Base-by-base conservation (phyloP, 768 basidiomycete genomes). In the Kwoniella shandongensis region DNA sequence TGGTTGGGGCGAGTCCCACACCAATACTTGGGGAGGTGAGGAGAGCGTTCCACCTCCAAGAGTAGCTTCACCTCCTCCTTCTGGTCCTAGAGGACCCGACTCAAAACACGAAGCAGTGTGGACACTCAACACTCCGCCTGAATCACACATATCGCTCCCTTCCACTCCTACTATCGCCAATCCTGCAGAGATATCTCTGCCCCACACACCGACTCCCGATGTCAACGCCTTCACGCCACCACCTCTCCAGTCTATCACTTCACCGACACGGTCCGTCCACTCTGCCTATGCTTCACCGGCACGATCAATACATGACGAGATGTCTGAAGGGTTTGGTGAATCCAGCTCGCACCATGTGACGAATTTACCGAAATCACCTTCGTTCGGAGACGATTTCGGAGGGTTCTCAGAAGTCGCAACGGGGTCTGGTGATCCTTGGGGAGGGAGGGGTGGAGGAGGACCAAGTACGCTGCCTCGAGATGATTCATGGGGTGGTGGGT, bases 311-410 rank as follows among this genome's bases (percentile, higher is more conserved):
- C 27, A 50, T 42, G 40, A 42, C 17, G 40, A 42, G 17, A 4
- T 25, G 5, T 51, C 42, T 15, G 49, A 38, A 40, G 29, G 40
- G 6, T 51, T 51, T 23, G 41, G 23, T 5, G 11, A 30, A 27
- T 29, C 45, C n/a, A 46, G 20, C 45, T 46, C 11, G 5, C 5
- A 46, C 11, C 45, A 8, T 7, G 11, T 23, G 20, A 6, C 47
- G 25, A 20, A 49, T 35, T 23, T 67, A 38, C 63, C 69, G 7
- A 63, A 54, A 35, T 70, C 68, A n/a, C 57, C 61, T 11, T 59
- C 61, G 3, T 61, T 67, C 30, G 62, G 61, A 4, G 65, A 67
- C 32, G 63, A 61, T 4, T 71, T 65, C 46, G 64, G 69, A 11
- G 59, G 58, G 2, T 67, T 66, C 46, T 53, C 54, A 25, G 41